Evolutionary conservation across 2,329 filamentous ascomycete genomes (phyloP).

Genomic region (Ceratocystiopsis sp.): DNA sequence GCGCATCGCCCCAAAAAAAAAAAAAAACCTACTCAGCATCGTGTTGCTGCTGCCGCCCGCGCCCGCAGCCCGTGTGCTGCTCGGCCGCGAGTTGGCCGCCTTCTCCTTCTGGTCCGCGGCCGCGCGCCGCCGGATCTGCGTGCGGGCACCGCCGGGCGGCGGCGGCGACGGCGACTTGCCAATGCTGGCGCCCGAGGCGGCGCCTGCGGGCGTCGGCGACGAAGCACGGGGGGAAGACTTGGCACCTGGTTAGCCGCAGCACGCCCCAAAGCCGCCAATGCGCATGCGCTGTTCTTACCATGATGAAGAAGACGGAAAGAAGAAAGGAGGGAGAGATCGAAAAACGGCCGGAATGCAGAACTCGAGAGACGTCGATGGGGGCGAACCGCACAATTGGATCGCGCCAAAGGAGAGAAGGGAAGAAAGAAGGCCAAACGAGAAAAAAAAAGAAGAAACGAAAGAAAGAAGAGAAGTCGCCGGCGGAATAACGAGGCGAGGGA

Average conservation of each 20-base stretch:
- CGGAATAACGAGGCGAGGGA: too few species aligned
- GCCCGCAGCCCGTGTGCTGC: conserved; percentile 81
- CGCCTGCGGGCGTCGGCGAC: conserved; percentile 33
- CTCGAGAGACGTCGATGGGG: background rate
- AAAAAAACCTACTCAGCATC: conserved; percentile 67
- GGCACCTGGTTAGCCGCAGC: background rate
- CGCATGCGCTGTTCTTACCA: background rate
- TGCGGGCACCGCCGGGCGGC: conserved; percentile 84
- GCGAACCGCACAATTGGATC: background rate
- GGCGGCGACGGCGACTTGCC: conserved; percentile 70
- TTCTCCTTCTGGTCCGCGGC: conserved; percentile 97
- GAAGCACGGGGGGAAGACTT: conserved; percentile 43
- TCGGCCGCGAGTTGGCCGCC: conserved; percentile 81
- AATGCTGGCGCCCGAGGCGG: conserved; percentile 49
- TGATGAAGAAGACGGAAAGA: background rate
- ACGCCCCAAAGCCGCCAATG: background rate
- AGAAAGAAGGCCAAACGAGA: background rate
- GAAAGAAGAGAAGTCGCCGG: background rate
- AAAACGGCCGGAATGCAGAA: background rate
- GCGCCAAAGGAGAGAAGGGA: background rate
- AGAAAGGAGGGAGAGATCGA: background rate
- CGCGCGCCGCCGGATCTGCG: conserved; percentile 84
- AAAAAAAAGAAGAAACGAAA: background rate
- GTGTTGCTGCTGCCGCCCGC: conserved; percentile 94
- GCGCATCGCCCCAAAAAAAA: background rate